A percentile compares a stretch with the other conserved stretches of the same genome.
phyloP scores from a whole-genome alignment of 2,329 filamentous ascomycete species.

The Neonectria coccinea region DNA sequence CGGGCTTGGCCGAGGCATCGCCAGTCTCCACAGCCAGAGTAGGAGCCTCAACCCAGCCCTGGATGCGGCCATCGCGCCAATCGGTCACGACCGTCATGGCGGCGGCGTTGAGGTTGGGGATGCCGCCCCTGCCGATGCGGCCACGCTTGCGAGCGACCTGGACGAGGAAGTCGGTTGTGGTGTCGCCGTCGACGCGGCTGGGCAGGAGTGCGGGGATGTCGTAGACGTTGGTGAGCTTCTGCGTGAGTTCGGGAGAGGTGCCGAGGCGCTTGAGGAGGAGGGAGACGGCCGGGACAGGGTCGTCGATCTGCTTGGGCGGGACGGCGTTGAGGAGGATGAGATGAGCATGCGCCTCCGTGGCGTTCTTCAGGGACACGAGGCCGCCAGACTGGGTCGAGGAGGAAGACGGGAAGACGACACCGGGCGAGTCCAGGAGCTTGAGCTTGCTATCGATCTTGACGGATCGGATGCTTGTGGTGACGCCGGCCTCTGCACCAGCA shows the following conservation, averaged over 20 bases:
- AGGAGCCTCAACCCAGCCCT: slow-evolving; percentile 89
- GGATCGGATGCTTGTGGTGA: slow-evolving; percentile 87
- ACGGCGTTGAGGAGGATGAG: slow-evolving; percentile 91
- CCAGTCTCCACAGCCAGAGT: slow-evolving; percentile 66
- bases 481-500: slow-evolving; percentile 89
- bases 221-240: slow-evolving; percentile 86
- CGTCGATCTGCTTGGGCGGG: slow-evolving; percentile 92
- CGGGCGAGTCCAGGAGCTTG: slow-evolving; percentile 92
- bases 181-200: slow-evolving; percentile 74
- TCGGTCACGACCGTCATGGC: slow-evolving; percentile 96
- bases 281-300: slow-evolving; percentile 87
- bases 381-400: slow-evolving; percentile 52
- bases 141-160: slow-evolving; percentile 96
- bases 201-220: slow-evolving; percentile 83
- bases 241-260: slow-evolving; percentile 76
- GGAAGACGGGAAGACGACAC: slow-evolving; percentile 89
- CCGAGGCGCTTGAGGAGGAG: slow-evolving; percentile 87
- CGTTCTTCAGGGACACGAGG: slow-evolving; percentile 67
- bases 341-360: slow-evolving; percentile 81
- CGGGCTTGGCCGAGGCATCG: slow-evolving; percentile 47
- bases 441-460: slow-evolving; percentile 97
- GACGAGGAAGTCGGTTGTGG: slow-evolving; percentile 90
- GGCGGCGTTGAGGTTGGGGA: slow-evolving; percentile 88
- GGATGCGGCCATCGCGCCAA: slow-evolving; percentile 94
- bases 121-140: slow-evolving; percentile 85